phyloP scores from a whole-genome alignment of 2,329 filamentous ascomycete genomes.

The Cercospora brassicicola region DNA sequence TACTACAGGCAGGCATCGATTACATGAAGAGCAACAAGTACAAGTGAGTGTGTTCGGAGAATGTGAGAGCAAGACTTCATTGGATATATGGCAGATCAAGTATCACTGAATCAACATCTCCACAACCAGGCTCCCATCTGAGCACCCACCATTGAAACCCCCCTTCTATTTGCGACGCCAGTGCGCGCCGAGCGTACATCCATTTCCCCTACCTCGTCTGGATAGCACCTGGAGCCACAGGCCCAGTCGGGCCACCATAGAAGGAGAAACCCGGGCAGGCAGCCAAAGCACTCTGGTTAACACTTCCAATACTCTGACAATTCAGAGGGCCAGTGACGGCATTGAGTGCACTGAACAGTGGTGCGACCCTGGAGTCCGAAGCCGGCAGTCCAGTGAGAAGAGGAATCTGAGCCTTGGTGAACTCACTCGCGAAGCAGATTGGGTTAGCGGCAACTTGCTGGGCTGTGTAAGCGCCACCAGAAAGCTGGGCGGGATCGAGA shows the following conservation, averaged over 20 bases:
- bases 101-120: neutral
- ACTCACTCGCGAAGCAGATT: constrained; percentile 32
- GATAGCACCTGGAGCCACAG: constrained; percentile 34
- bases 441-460: constrained; percentile 32
- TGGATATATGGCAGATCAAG: neutral
- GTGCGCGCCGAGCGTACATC: neutral
- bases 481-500: constrained; percentile 39
- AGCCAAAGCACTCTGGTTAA: constrained; percentile 32
- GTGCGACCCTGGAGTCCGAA: neutral
- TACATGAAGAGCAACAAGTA: constrained; percentile 13
- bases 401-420: constrained; percentile 27
- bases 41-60: neutral
- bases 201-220: constrained; percentile 17
- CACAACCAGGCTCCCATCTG: neutral
- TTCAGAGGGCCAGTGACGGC: constrained; percentile 20
- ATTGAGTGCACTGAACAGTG: constrained; percentile 21
- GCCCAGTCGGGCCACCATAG: constrained; percentile 34
- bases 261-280: constrained; percentile 34
- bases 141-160: neutral
- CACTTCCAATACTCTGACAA: constrained; percentile 29
- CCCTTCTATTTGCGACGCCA: neutral
- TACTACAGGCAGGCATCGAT: constrained; percentile 19
- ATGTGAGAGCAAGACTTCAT: neutral
- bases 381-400: constrained; percentile 25
- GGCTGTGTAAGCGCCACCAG: constrained; percentile 47